phyloP scores from a whole-genome alignment of 495 filamentous ascomycete genomes.

The Neurospora sp. region DNA sequence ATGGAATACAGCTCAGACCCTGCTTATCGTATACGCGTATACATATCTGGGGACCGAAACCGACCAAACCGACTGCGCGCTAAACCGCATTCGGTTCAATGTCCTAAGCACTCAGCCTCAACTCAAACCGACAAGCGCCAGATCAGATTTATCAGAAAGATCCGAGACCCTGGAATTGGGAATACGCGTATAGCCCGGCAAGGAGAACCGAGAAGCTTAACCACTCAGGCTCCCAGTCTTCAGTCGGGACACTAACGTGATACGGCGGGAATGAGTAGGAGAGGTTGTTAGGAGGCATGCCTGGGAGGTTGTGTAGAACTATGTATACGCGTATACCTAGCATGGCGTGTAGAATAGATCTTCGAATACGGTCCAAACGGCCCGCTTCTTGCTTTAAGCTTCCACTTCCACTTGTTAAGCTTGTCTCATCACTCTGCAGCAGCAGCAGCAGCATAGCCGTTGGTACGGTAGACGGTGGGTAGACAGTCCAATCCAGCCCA shows the following conservation, averaged over 20 bases:
- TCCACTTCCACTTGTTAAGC: neutral
- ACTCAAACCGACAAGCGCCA: neutral
- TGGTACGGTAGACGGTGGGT: neutral
- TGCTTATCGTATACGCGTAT: neutral
- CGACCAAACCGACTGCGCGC: neutral
- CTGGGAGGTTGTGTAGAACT: neutral
- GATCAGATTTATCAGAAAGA: neutral
- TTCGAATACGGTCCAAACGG: neutral
- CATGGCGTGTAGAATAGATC: neutral
- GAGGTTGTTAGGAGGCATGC: neutral
- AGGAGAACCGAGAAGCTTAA: neutral
- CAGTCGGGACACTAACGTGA: neutral
- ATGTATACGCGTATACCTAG: neutral
- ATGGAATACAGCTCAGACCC: no score
- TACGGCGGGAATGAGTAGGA: neutral
- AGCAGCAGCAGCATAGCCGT: neutral
- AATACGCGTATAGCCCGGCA: neutral
- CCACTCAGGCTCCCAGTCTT: neutral
- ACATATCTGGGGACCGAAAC: neutral
- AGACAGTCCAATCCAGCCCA: neutral
- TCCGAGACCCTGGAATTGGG: neutral
- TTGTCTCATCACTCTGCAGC: neutral
- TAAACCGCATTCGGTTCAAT: neutral
- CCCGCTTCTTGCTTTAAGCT: neutral
- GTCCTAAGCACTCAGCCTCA: neutral